Evolutionary conservation across 495 filamentous ascomycete genomes (phyloP).

Genomic region (Neurospora sp.): DNA sequence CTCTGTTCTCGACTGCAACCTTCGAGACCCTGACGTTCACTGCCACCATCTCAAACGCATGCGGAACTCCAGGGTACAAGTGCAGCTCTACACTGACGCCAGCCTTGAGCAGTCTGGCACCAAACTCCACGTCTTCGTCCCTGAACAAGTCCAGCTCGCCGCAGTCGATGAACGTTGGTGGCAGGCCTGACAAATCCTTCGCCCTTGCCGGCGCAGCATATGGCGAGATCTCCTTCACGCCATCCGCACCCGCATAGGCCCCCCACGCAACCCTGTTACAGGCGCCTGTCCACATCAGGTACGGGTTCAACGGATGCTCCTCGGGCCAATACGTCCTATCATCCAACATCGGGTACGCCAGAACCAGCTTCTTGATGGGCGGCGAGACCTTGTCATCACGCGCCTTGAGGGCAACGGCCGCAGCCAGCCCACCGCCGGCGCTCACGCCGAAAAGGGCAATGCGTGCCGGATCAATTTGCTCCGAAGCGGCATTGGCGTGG

Average conservation of each 20-base stretch:
- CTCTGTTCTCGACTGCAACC: slow-evolving; percentile 9
- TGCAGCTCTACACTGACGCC: slow-evolving; percentile 39
- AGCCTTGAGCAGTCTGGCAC: slow-evolving; percentile 21
- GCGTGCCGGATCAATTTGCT: slow-evolving; percentile 26
- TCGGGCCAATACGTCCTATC: slow-evolving; percentile 20
- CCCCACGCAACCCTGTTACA: slow-evolving; percentile 27
- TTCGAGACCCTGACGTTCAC: not conserved
- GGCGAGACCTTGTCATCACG: slow-evolving; percentile 21
- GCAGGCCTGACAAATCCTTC: slow-evolving; percentile 22
- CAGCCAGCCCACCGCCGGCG: slow-evolving; percentile 32
- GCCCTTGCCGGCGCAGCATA: slow-evolving; percentile 34
- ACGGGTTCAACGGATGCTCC: slow-evolving; percentile 16
- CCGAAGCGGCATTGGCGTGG: slow-evolving; percentile 12
- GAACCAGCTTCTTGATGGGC: slow-evolving; percentile 20
- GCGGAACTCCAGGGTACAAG: slow-evolving; percentile 39
- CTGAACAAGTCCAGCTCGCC: slow-evolving; percentile 33
- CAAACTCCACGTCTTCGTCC: slow-evolving; percentile 35
- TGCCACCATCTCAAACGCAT: slow-evolving; percentile 31
- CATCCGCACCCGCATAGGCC: slow-evolving; percentile 17
- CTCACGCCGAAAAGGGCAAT: slow-evolving; percentile 28
- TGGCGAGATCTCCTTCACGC: slow-evolving; percentile 9
- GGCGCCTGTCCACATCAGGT: slow-evolving; percentile 25
- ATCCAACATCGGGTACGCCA: slow-evolving; percentile 36
- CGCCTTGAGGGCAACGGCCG: slow-evolving; percentile 22
- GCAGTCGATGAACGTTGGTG: slow-evolving; percentile 27